A percentile compares a stretch with the other conserved stretches of the same genome.
Conservation (phyloP, 305 asterid species). For the Solanum hybrid region DNA sequence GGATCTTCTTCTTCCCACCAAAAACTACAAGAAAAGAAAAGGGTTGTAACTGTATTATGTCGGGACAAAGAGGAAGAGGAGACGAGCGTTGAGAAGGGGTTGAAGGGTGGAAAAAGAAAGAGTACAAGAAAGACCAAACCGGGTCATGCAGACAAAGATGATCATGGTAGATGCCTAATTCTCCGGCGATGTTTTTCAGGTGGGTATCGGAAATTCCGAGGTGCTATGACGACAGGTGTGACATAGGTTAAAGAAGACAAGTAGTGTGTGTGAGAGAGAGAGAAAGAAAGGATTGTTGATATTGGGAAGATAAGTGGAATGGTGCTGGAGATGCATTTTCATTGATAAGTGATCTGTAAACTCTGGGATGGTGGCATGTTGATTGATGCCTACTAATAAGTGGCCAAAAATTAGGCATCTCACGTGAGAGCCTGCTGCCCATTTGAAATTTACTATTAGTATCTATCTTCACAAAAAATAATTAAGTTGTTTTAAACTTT, state of each 20-base stretch:
- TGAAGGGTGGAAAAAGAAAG: too few relatives aligned
- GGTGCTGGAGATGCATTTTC: background rate
- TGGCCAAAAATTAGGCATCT: background rate
- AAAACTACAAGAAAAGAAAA: background rate
- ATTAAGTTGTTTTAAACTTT: background rate
- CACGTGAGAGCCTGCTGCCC: background rate
- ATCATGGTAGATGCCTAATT: too few relatives aligned
- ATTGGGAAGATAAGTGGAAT: background rate
- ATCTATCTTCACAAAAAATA: background rate
- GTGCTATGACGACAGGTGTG: background rate
- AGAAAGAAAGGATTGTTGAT: background rate
- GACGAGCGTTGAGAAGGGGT: too few relatives aligned
- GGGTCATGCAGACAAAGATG: too few relatives aligned
- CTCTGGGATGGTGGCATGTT: background rate
- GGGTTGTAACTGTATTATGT: slow-evolving; percentile 8
- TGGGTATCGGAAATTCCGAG: background rate
- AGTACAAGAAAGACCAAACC: too few relatives aligned
- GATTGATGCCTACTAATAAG: background rate
- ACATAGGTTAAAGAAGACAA: background rate
- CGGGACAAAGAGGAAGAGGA: slow-evolving; percentile 30
- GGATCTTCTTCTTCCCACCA: background rate
- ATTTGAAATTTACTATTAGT: background rate
- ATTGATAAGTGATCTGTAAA: slow-evolving; percentile 8
- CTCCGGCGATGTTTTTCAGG: background rate
- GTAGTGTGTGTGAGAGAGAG: background rate